Evolutionary conservation across 2,329 filamentous ascomycete species (phyloP), one percentile per base, ranked within the genome.

Genomic region (Graphilbum fragrans): DNA sequence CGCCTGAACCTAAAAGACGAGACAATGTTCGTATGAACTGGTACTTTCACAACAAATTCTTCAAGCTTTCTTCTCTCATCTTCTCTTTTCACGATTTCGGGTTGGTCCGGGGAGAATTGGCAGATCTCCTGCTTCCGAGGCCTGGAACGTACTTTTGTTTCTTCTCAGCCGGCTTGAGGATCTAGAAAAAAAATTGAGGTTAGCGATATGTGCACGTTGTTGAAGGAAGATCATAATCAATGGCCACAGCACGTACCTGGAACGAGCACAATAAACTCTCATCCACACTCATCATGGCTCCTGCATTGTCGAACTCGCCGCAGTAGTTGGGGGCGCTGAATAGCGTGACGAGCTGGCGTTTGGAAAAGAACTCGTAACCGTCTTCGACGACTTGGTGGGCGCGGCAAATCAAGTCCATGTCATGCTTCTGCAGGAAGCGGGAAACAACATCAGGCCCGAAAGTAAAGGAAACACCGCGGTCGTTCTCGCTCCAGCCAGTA

Each of bases 271-370:
- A 74, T 64, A 98, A 69, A 63, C 88, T 95, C 73, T 96, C 92
- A 61, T 96, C 92, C 32, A 98, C 92, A 59, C 88, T 95, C 92
- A 98, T 96, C 90, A 98, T 96, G 50, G 92, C 92, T 61, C 92
- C 92, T 41, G 90, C 90, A 59, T 98, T 98, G 72, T 98, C 92
- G 59, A 98, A 98, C 68, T 98, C 92, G 63, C 90, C 90, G 57
- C 90, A 98, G 72, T 98, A 98, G 70, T 98, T 98, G 52, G 92
- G 92, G 41, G 92, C 92, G 58, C 86, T 94, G 72, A 98, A 98
- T 45, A 98, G 72, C 44, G 92, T 98, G 49, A 98, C 92, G 50
- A 98, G 72, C 64, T 96, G 90, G 54, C 92, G 82, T 70, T 96
- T 96, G 47, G 87, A 94, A 72, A 98, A 98, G 73, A 98, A 98